These are phyloP conservation scores for Tetracladium marchalianum DNA, from an alignment of 495 filamentous ascomycete genomes.

Conservation along the genomic window DNA sequence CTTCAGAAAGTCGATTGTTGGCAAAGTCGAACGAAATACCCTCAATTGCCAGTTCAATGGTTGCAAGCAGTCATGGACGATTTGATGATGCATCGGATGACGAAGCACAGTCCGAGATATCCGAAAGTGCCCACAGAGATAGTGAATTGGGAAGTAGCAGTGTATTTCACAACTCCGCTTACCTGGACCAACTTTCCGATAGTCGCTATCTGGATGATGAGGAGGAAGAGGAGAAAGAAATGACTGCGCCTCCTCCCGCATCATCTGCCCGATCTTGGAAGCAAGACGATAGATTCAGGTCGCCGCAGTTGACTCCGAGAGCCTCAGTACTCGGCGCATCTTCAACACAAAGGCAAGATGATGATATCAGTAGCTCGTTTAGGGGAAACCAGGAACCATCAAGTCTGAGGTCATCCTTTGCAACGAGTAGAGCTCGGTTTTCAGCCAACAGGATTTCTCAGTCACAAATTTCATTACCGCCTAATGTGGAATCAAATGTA, in stretches of 20 bases:
- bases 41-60: slow-evolving; percentile 4
- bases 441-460: too few relatives aligned
- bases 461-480: too few relatives aligned
- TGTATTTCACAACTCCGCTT: slow-evolving; percentile 36
- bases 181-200: slow-evolving; percentile 38
- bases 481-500: too few relatives aligned
- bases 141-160: slow-evolving; percentile 18
- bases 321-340: slow-evolving; percentile 5
- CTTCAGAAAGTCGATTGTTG: slow-evolving; percentile 5
- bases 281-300: neutral
- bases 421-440: too few relatives aligned
- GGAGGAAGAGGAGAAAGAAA: neutral
- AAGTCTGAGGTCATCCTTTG: too few relatives aligned
- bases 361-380: neutral
- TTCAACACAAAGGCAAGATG: neutral
- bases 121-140: slow-evolving; percentile 24
- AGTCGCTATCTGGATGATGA: slow-evolving; percentile 27
- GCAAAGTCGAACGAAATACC: neutral
- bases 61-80: slow-evolving; percentile 18
- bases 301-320: slow-evolving; percentile 13
- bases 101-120: slow-evolving; percentile 27
- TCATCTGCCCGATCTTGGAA: neutral
- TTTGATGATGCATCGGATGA: slow-evolving; percentile 24
- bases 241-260: neutral
- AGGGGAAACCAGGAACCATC: too few relatives aligned